Evolutionary conservation across 2,329 filamentous ascomycete genomes (phyloP).

Genomic region (Apiospora saccharicola): DNA sequence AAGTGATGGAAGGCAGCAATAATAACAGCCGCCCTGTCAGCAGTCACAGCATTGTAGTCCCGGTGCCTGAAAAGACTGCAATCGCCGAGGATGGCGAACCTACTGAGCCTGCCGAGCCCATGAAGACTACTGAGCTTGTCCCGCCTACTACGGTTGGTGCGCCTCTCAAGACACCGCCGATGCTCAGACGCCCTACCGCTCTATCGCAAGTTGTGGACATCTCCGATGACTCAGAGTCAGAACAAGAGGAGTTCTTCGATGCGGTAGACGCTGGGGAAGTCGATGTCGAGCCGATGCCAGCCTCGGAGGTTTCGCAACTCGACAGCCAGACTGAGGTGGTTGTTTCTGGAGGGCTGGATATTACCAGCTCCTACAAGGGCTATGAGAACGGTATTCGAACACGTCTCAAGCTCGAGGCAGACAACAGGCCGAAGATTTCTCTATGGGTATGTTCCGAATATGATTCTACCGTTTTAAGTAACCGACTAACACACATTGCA

Average conservation of each 20-base stretch:
- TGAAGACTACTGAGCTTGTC: conserved; percentile 32
- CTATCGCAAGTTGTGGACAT: conserved; percentile 76
- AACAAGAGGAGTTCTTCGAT: conserved; percentile 96
- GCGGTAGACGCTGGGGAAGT: conserved; percentile 94
- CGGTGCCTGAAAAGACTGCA: conserved; percentile 34
- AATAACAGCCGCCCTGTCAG: conserved; percentile 44
- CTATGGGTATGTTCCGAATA: conserved; percentile 75
- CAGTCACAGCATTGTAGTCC: conserved; percentile 34
- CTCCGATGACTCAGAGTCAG: conserved; percentile 78
- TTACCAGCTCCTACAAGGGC: conserved; percentile 81
- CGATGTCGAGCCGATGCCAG: conserved; percentile 74
- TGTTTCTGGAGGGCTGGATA: conserved; percentile 62
- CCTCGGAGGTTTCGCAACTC: conserved; percentile 49
- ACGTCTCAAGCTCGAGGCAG: conserved; percentile 86
- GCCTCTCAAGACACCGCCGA: conserved; percentile 41
- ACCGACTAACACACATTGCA: conserved; percentile 48
- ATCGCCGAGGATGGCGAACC: conserved; percentile 37
- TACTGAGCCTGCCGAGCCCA: neutral
- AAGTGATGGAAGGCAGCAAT: conserved; percentile 28
- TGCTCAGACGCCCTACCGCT: conserved; percentile 67
- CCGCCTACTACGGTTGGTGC: conserved; percentile 28
- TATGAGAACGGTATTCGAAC: conserved; percentile 89
- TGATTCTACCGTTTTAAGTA: neutral
- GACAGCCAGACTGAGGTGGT: conserved; percentile 55
- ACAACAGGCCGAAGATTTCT: conserved; percentile 91